Evolutionary conservation across 2,329 filamentous ascomycete species (phyloP), one percentile per base, ranked within the genome.

Genomic region (Beauveria sp.): DNA sequence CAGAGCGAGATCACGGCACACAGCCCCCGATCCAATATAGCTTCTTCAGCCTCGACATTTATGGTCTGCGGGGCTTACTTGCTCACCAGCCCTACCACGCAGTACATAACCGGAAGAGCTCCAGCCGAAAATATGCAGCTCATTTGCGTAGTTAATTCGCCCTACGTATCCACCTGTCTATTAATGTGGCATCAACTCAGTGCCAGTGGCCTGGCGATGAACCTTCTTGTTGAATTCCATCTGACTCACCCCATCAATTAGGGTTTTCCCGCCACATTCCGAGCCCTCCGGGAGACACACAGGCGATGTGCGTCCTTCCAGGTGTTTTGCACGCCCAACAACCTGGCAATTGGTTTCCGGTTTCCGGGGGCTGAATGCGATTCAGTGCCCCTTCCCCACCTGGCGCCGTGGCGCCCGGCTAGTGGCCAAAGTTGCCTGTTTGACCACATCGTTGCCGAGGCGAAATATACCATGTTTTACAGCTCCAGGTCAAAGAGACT

Each of bases 321-420:
- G 24, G 16, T 9, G 5, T 46, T 55, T 22, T 41, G 22, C n/a
- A n/a, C 10, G n/a, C 20, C n/a, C 55, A 44, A 41, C 20, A 47
- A 48, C 16, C 20, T n/a, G 16, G 44, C 8, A 48, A 20, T 20
- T n/a, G 9, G 44, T 14, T 26, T 57, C 44, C 55, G 46, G 46
- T 24, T 28, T 47, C 44, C 52, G 56, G 56, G 56, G 47, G 56
- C 56, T 59, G 40, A 54, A 52, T 46, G 48, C 48, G 40, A 59
- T 26, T 46, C 57, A 22, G 48, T 51, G 44, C n/a, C 40, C 24
- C 3, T 40, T 20, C 20, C 30, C 48, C 37, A 46, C 47, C 37
- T n/a, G 16, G 26, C 26, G 24, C 20, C 47, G 24, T n/a, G 20
- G 26, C 26, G 37, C 20, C n/a, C 28, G 46, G 12, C 34, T 34